Conservation (phyloP, 2,329 filamentous ascomycete species). For the Penicillium sp. region DNA sequence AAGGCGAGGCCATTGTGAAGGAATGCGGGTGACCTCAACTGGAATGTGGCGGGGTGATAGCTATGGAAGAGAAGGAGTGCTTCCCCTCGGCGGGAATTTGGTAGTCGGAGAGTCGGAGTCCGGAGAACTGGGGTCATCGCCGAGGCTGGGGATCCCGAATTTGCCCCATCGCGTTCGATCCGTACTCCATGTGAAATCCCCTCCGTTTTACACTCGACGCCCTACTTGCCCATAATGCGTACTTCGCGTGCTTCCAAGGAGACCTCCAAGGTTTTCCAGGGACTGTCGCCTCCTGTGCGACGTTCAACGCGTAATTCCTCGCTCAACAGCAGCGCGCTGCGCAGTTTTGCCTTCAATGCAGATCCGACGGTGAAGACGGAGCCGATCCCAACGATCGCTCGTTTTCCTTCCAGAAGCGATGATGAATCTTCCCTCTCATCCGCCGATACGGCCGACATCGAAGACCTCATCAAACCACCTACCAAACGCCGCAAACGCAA, state of each 20-base stretch:
- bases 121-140: slow-evolving; percentile 10
- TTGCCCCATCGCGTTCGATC: slow-evolving; percentile 9
- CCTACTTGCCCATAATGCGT: slow-evolving; percentile 42
- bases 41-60: slow-evolving; percentile 3
- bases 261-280: slow-evolving; percentile 53
- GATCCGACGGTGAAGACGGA: slow-evolving; percentile 13
- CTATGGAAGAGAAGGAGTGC: not conserved
- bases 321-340: slow-evolving; percentile 22
- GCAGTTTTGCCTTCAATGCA: slow-evolving; percentile 26
- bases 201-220: not conserved
- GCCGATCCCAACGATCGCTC: slow-evolving; percentile 29
- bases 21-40: slow-evolving; percentile 2
- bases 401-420: slow-evolving; percentile 21
- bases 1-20: slow-evolving; percentile 25
- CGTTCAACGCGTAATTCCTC: slow-evolving; percentile 44
- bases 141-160: slow-evolving; percentile 20
- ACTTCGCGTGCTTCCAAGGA: slow-evolving; percentile 58
- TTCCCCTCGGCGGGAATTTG: slow-evolving; percentile 5
- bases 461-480: slow-evolving; percentile 48
- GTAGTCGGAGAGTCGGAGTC: slow-evolving; percentile 1
- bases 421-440: slow-evolving; percentile 36
- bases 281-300: slow-evolving; percentile 41
- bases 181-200: slow-evolving; percentile 21
- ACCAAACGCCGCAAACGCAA: slow-evolving; percentile 50
- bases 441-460: slow-evolving; percentile 50